phyloP scores from a whole-genome alignment of 148 eudicot genomes.

The Euryodendron excelsum region DNA sequence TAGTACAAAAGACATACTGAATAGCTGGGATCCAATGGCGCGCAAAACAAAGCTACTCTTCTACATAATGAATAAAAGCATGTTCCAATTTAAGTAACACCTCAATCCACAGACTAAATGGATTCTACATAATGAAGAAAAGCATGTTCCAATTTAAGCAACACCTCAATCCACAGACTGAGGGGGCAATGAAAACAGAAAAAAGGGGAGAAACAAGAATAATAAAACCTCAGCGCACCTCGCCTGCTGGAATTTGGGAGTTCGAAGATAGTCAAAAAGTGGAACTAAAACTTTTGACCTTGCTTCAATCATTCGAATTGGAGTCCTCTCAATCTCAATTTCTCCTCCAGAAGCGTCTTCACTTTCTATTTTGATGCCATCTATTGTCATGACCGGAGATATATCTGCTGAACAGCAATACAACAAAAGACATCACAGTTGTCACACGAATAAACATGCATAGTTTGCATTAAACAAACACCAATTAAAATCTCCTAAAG shows the following conservation, averaged over 20 bases:
- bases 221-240: conserved; percentile 38
- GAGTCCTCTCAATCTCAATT: conserved; percentile 61
- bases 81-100: too few relatives aligned
- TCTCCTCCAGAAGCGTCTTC: conserved; percentile 48
- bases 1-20: background rate
- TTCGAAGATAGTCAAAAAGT: conserved; percentile 51
- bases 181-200: background rate
- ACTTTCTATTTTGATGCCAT: too few relatives aligned
- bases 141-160: background rate
- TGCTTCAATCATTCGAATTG: conserved; percentile 50
- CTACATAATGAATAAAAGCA: too few relatives aligned
- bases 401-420: conserved; percentile 40
- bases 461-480: background rate
- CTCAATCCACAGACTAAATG: too few relatives aligned
- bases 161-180: background rate
- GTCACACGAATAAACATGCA: conserved; percentile 5
- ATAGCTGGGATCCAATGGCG: background rate
- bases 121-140: conserved; percentile 6
- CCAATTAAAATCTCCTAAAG: background rate
- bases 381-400: conserved; percentile 50
- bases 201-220: background rate
- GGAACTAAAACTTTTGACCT: conserved; percentile 65
- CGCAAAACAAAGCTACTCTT: background rate
- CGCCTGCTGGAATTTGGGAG: conserved; percentile 41
- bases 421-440: conserved; percentile 3